Evolutionary conservation across 1,284 basidiomycete species (phyloP), one percentile per base, ranked within the genome.

Genomic region (Porodaedalea pini): DNA sequence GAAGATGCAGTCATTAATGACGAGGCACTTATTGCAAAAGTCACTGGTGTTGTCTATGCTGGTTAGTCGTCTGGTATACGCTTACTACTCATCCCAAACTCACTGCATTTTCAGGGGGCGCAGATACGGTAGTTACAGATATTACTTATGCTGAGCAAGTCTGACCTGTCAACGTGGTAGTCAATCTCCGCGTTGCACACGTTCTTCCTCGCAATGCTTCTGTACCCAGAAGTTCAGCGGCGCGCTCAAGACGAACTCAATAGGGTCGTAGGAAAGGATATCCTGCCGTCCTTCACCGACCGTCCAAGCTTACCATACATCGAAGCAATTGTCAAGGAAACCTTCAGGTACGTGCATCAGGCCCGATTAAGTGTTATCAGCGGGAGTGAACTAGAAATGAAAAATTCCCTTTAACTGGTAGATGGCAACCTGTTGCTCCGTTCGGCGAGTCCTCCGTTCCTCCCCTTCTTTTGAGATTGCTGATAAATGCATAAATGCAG

Each of bases 281-380:
- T 58, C 21, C 39, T 59, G 4, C 65, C 65, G 1, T 59, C 51
- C 0, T 54, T 62, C 15, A 54, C 57, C 15, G 66, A 67, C 45
- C 44, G 57, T 37, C 54, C 57, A 10, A 57, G 62, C 8, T 41
- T 66, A 4, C 65, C 66, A 19, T 66, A 61, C 47, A 49, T 64
- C 29, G 36, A 59, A 10, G 63, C 63, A 4, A 55, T 64, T 11
- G 54, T 45, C n/a, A 61, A 57, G 37, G 63, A 64, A 47, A 39
- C 49, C 11, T 27, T 58, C 7, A 53, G 57, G 57, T 58, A 21
- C 13, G 34, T 31, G 15, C n/a, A 25, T 10, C 31, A 11, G n/a
- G 19, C 31, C 2, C 21, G 31, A 19, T 11, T 31, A 44, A 3
- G 10, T 11, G n/a, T n/a, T n/a, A n/a, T n/a, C n/a, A n/a, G n/a